Conservation (phyloP, 139 green algal genomes). For the Auxenochlorella pyrenoidosa region DNA sequence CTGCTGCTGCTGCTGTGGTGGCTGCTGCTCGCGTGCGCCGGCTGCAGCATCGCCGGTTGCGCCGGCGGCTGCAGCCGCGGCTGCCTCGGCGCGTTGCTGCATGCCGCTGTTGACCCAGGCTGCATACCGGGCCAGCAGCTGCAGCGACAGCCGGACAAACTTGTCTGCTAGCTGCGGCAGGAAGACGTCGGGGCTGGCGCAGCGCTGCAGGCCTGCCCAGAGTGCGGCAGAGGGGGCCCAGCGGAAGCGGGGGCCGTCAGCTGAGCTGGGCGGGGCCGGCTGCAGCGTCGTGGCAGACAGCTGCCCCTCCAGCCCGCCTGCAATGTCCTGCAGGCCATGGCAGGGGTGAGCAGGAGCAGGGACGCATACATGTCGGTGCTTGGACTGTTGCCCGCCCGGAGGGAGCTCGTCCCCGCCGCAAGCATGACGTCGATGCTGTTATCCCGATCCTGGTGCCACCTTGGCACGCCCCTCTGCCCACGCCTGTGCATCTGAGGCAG, state of each 20-base stretch:
- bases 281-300: constrained; percentile 29
- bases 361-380: no score
- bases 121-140: constrained; percentile 82
- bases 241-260: background rate
- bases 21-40: constrained; percentile 14
- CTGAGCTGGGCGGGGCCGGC: background rate
- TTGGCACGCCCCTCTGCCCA: no score
- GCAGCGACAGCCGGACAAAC: constrained; percentile 82
- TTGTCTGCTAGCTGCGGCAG: constrained; percentile 82
- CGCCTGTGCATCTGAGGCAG: no score
- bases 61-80: background rate
- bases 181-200: constrained; percentile 62
- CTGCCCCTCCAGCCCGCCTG: constrained; percentile 53
- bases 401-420: no score
- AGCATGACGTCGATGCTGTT: no score
- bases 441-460: no score
- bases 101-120: constrained; percentile 62
- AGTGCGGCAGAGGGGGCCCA: constrained; percentile 15
- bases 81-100: constrained; percentile 23
- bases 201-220: constrained; percentile 31
- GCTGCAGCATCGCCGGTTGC: constrained; percentile 3
- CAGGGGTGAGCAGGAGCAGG: background rate
- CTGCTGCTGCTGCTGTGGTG: constrained; percentile 11
- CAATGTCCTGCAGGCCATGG: constrained; percentile 63
- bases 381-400: no score